Percentiles rank a stretch among this genome's conserved stretches.
phyloP scores from a whole-genome alignment of 768 basidiomycete species.

The Lentinula raphanica region DNA sequence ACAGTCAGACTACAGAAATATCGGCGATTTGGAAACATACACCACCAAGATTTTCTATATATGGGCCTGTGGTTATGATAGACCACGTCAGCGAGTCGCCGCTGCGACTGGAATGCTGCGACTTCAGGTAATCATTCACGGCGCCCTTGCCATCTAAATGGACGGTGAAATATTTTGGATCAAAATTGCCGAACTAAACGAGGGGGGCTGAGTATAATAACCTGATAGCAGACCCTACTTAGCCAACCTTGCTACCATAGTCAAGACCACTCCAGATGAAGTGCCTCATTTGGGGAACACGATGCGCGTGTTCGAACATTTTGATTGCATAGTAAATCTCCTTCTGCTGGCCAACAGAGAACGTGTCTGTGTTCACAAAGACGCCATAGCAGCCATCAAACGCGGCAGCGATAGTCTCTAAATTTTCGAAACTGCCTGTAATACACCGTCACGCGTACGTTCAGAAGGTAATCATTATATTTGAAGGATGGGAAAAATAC shows the following conservation, averaged over 20 bases:
- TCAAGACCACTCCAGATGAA: slow-evolving; percentile 8
- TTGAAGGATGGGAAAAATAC: background rate
- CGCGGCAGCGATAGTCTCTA: slow-evolving; percentile 23
- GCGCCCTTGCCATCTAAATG: slow-evolving; percentile 39
- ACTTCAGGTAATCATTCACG: slow-evolving; percentile 32
- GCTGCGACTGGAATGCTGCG: slow-evolving; percentile 27
- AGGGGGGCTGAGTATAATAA: background rate
- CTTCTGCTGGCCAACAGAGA: slow-evolving; percentile 4
- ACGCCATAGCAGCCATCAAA: slow-evolving; percentile 28
- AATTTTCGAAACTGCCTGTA: slow-evolving; percentile 30
- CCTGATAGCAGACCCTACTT: background rate
- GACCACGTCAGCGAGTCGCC: slow-evolving; percentile 30
- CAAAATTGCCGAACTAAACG: background rate
- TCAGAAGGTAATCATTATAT: too few species aligned
- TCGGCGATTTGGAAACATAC: slow-evolving; percentile 18
- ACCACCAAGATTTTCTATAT: slow-evolving; percentile 36
- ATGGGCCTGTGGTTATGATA: slow-evolving; percentile 32
- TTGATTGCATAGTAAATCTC: slow-evolving; percentile 5
- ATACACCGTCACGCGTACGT: too few species aligned
- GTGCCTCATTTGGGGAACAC: background rate
- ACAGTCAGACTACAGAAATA: background rate
- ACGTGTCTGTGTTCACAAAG: slow-evolving; percentile 14
- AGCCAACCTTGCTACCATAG: slow-evolving; percentile 5
- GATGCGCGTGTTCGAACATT: slow-evolving; percentile 6
- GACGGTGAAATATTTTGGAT: slow-evolving; percentile 26